These are phyloP conservation scores for Suillus subluteus DNA, from an alignment of 768 basidiomycete species.

Conservation along the genomic window DNA sequence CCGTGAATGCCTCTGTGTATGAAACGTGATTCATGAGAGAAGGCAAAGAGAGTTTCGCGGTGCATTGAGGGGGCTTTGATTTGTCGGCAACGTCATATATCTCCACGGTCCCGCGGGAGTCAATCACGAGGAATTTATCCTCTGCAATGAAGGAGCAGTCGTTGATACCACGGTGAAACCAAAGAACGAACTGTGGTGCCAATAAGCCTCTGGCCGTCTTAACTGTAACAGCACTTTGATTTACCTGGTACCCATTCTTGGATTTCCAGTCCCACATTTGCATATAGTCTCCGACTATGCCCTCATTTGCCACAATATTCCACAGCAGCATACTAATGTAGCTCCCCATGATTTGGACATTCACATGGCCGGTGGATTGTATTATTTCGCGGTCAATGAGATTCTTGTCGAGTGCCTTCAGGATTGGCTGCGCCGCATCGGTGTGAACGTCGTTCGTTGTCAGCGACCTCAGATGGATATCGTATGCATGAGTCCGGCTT, in stretches of 20 bases:
- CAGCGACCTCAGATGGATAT: conserved; percentile 53
- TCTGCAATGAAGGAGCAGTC: conserved; percentile 56
- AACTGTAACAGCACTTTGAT: background rate
- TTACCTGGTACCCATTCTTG: conserved; percentile 23
- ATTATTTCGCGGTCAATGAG: background rate
- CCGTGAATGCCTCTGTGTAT: conserved; percentile 61
- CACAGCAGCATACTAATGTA: conserved; percentile 51
- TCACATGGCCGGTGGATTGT: conserved; percentile 28
- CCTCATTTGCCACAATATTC: conserved; percentile 10
- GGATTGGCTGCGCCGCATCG: conserved; percentile 42
- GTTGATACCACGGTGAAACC: conserved; percentile 49
- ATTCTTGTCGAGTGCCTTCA: conserved; percentile 15
- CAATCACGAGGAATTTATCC: conserved; percentile 50
- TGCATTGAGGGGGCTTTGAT: conserved; percentile 36
- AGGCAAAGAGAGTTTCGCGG: conserved; percentile 47
- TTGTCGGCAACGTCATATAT: conserved; percentile 47
- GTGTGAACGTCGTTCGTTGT: conserved; percentile 55
- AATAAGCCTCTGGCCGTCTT: background rate
- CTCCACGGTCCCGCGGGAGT: conserved; percentile 51
- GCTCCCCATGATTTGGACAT: conserved; percentile 50
- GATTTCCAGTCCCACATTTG: conserved; percentile 56
- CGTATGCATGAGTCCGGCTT: conserved; percentile 44
- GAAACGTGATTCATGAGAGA: conserved; percentile 45
- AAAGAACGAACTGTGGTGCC: conserved; percentile 42
- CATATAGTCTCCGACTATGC: conserved; percentile 39